phyloP scores from a whole-genome alignment of 176 grass and related monocot genomes.

The Luzula sylvatica region DNA sequence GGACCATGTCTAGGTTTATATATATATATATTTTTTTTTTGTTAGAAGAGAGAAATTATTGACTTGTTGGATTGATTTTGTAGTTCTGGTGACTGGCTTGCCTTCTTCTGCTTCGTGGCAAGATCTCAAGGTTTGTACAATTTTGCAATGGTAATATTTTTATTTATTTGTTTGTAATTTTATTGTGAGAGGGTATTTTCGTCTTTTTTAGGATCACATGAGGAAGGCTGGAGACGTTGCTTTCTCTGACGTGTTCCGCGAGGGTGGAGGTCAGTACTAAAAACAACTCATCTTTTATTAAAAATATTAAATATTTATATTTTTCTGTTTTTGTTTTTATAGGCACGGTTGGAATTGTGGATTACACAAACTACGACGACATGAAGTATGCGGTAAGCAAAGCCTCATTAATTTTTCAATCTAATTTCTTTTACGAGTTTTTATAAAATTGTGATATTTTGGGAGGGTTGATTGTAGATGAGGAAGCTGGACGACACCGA shows the following conservation, averaged over 20 bases:
- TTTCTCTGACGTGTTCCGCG: slow-evolving; percentile 88
- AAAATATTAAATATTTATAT: not conserved
- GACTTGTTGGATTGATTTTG: slow-evolving; percentile 10
- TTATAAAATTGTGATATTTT: too few species aligned
- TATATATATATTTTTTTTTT: not conserved
- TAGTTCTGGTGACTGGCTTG: slow-evolving; percentile 72
- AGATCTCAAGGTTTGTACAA: slow-evolving; percentile 68
- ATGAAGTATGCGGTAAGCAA: slow-evolving; percentile 95
- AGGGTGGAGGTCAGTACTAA: slow-evolving; percentile 54
- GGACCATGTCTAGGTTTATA: too few species aligned
- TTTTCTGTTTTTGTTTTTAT: slow-evolving; percentile 13
- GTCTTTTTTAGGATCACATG: slow-evolving; percentile 74
- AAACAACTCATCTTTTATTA: not conserved
- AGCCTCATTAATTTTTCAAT: slow-evolving; percentile 5
- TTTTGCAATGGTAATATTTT: not conserved
- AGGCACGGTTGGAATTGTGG: slow-evolving; percentile 83
- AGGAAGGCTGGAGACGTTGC: slow-evolving; percentile 93
- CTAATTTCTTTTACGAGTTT: not conserved
- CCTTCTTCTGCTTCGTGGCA: slow-evolving; percentile 99
- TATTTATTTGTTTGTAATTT: not conserved
- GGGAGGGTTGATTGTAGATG: slow-evolving; percentile 37
- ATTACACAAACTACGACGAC: slow-evolving; percentile 94
- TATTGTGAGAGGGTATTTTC: not conserved
- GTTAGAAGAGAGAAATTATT: too few species aligned
- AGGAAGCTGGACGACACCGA: slow-evolving; percentile 95